Conservation (phyloP, 1,139 yeast species). For the Taphrina wiesneri region DNA sequence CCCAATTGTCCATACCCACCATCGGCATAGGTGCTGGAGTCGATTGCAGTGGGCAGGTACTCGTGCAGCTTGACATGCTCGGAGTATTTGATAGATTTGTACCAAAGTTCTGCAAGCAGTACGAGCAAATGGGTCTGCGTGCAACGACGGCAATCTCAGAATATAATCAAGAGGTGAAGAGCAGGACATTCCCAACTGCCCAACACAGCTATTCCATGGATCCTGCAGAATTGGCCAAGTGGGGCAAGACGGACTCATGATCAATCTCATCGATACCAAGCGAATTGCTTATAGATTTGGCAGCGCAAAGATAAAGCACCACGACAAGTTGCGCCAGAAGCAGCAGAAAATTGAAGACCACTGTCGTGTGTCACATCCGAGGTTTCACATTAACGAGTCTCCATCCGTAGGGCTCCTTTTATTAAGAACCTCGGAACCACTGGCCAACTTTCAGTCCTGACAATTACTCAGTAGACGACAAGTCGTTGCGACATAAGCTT, state of each 20-base stretch:
- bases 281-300: not conserved
- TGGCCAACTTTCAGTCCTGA: too few relatives aligned
- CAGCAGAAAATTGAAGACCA: too few relatives aligned
- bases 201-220: constrained; percentile 61
- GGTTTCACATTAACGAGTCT: too few relatives aligned
- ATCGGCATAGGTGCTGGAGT: constrained; percentile 97
- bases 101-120: constrained; percentile 79
- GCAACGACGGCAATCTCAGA: constrained; percentile 57
- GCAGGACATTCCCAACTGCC: constrained; percentile 59
- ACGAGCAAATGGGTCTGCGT: constrained; percentile 55
- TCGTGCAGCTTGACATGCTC: constrained; percentile 80
- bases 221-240: not conserved
- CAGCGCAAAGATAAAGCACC: too few relatives aligned
- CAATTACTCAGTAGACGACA: too few relatives aligned
- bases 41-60: constrained; percentile 79
- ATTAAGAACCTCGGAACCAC: too few relatives aligned
- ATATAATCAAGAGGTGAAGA: constrained; percentile 63
- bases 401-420: too few relatives aligned
- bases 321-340: too few relatives aligned
- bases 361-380: too few relatives aligned
- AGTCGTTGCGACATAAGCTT: too few relatives aligned
- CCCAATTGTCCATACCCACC: constrained; percentile 66
- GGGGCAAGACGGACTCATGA: not conserved
- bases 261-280: not conserved
- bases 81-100: constrained; percentile 61